Base-by-base conservation (phyloP, 176 grass and related monocot species). In the Oryza longistaminata region DNA sequence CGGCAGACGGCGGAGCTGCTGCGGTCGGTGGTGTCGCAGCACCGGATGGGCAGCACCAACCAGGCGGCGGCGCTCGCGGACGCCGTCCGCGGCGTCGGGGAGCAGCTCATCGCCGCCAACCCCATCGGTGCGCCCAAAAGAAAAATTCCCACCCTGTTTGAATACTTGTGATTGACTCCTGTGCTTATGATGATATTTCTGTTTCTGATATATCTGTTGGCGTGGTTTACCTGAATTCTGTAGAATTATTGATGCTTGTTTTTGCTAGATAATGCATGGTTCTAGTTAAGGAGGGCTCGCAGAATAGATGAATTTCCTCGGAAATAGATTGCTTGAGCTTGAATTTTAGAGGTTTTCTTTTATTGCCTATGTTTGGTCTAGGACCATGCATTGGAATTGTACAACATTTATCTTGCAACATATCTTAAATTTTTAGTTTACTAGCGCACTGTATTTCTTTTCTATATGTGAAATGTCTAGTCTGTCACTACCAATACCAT, bases 71-170 rank as follows among this genome's bases (percentile, higher is more conserved):
- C 84, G 5, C 88, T 99, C 11, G 85, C 92, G 3, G 90, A 96
- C 31, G 93, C 93, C 2, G 85, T 99, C 64, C 89, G 78, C 33
- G 86, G 90, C 19, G 90, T 96, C 8, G 93, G 96, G 44, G 90
- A 99, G 83, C 96, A 99, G 84, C 84, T 99, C 62, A 96, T 99
- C 53, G 85, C 88, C 48, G 93, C 91, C 42, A 99, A 99, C 48
- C 91, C 93, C 19, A 86, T 99, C 2, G 93, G 96, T 94, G 58
- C 11, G 81, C 45, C 34, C 5, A 10, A 50, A 75, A 35, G 7
- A 40, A 40, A 40, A 40, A n/a, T n/a, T 25, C 84, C 9, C 15
- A 12, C 11, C 21, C 21, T 61, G 5, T 68, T 10, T 6, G 22
- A 8, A 11, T 43, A 85, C 60, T 46, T 71, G 43, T 81, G 45